Evolutionary conservation across 352 stramenopile species (phyloP), one percentile per base, ranked within the genome.

Genomic region (Globisporangium ultimum): DNA sequence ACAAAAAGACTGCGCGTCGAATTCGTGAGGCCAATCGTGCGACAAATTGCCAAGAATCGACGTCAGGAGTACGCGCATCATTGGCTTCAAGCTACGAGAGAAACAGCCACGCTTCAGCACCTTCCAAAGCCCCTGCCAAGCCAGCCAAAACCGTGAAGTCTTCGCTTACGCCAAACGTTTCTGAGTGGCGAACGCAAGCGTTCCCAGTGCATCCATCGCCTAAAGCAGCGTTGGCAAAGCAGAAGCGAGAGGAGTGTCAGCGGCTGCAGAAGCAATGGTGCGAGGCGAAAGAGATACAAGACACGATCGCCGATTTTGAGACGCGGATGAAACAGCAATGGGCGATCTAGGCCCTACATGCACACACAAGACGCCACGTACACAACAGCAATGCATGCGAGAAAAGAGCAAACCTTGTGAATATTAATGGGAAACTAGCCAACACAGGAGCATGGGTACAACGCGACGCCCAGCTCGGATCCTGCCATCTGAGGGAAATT

Each of bases 281-380:
- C 40, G 63, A 66, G 7, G 54, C 51, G 4, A 43, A 65, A 14
- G 69, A 80, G 17, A 69, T 83, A 3, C 63, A 67, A 22, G 46
- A 48, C 8, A 68, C 71, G 28, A 78, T 84, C 49, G 63, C 66
- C 10, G 67, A 63, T 10, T 84, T 87, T 50, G 76, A 87, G 56
- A 57, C 61, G 12, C 60, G 64, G 11, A 55, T 87, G 52, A 58
- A 60, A 8, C 51, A 51, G 32, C 18, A 60, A n/a, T 45, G 40
- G 18, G 58, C 34, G 51, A 50, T 64, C 45, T 60, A 64, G 40
- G 40, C 40, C 10, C 40, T 45, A 18, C 17, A 36, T 45, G 40
- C 40, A 18, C 40, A n/a, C 40, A 45, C 40, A 45, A 24, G 9
- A 59, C 24, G 40, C 8, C 24, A 51, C 36, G 21, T 21, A 43